Conservation (phyloP, 805 yeast genomes). For the Clavispora phyllophila region DNA sequence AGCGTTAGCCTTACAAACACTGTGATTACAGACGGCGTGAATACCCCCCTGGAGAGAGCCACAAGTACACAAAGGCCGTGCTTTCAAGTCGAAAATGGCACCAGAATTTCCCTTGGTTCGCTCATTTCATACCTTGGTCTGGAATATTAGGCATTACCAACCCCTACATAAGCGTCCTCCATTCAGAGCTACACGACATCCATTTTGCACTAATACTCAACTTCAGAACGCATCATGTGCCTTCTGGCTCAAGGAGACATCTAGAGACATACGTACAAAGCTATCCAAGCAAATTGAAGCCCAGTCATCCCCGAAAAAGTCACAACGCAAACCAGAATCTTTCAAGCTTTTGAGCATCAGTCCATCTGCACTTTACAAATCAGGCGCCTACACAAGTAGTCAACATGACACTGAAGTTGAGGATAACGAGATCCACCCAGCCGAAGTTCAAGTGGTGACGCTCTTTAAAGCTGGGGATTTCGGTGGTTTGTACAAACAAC, state of each 20-base stretch:
- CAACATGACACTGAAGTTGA: not conserved
- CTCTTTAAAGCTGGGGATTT: slow-evolving; percentile 9
- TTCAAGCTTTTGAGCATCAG: not conserved
- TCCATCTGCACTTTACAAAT: not conserved
- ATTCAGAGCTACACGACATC: slow-evolving; percentile 12
- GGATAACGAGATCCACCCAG: slow-evolving; percentile 1
- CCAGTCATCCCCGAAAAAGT: not conserved
- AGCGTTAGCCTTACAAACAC: not conserved
- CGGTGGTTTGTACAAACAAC: slow-evolving; percentile 6
- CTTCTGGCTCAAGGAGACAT: slow-evolving; percentile 13
- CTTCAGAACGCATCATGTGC: slow-evolving; percentile 14
- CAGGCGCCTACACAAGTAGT: not conserved
- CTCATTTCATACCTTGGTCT: slow-evolving; percentile 7
- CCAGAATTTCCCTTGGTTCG: slow-evolving; percentile 13
- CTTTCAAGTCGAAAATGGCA: slow-evolving; percentile 3
- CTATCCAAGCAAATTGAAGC: not conserved
- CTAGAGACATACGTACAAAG: slow-evolving; percentile 7
- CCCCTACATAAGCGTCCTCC: slow-evolving; percentile 9
- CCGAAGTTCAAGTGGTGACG: slow-evolving; percentile 12
- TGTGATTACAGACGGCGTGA: not conserved
- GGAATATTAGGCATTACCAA: slow-evolving; percentile 12
- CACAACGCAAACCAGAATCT: not conserved
- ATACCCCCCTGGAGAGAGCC: not conserved
- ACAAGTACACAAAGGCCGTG: not conserved
- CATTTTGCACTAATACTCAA: slow-evolving; percentile 14